Conservation (phyloP, 345 rosid species). For the Dipteronia sinensis region DNA sequence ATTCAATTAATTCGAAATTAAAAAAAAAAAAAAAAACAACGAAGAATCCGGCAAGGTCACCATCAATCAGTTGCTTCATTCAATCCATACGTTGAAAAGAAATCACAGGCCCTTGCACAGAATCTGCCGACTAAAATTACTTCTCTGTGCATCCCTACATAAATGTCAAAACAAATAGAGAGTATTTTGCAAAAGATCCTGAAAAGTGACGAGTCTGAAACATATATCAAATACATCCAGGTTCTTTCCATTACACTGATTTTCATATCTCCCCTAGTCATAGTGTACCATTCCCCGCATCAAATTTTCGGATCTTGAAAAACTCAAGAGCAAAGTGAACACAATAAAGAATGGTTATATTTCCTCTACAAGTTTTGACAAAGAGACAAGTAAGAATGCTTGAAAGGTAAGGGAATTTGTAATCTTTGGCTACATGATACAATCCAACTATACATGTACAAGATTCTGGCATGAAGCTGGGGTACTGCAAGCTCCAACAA, state of each 20-base stretch:
- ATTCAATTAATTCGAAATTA: not conserved
- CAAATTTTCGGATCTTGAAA: not conserved
- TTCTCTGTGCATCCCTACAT: constrained; percentile 30
- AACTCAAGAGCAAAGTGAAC: not conserved
- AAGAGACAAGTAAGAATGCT: constrained; percentile 5
- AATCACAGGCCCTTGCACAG: not conserved
- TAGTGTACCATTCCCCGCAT: not conserved
- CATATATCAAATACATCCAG: not conserved
- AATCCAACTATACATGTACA: constrained; percentile 57
- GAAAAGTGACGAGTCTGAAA: not conserved
- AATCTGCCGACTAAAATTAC: constrained; percentile 11
- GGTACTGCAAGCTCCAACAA: constrained; percentile 30
- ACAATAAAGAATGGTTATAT: constrained; percentile 12
- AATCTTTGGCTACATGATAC: constrained; percentile 41
- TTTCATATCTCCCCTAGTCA: not conserved
- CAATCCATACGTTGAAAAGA: not conserved
- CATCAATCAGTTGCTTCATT: constrained; percentile 8
- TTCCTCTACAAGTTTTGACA: constrained; percentile 23
- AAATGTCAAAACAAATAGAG: constrained; percentile 25
- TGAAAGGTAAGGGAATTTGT: constrained; percentile 23
- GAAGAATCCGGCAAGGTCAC: not conserved
- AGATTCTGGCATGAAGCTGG: constrained; percentile 31
- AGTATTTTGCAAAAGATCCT: constrained; percentile 12
- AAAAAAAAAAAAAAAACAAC: not conserved
- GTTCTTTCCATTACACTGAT: not conserved